Evolutionary conservation across 345 rosid species (phyloP).

Genomic region (Gynandropsis gynandra): DNA sequence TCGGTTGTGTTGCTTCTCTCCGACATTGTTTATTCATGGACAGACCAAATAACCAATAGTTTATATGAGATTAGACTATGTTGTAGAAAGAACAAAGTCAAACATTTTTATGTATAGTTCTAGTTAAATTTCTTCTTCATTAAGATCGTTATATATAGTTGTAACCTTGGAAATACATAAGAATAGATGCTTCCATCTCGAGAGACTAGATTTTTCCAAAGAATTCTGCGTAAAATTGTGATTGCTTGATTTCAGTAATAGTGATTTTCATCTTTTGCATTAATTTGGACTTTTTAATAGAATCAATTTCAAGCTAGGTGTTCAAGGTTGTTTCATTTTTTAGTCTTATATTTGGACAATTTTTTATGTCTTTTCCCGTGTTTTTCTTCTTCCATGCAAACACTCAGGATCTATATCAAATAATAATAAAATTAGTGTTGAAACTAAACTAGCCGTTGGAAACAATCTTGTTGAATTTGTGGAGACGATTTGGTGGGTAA

Average conservation of each 20-base stretch:
- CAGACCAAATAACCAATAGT: slow-evolving; percentile 60
- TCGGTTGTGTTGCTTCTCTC: slow-evolving; percentile 52
- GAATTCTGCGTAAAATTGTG: slow-evolving; percentile 46
- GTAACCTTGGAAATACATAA: slow-evolving; percentile 65
- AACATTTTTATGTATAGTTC: slow-evolving; percentile 70
- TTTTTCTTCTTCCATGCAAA: no score
- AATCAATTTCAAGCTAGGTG: slow-evolving; percentile 37
- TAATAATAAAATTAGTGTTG: no score
- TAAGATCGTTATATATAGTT: slow-evolving; percentile 65
- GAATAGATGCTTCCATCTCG: slow-evolving; percentile 72
- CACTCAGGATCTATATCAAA: no score
- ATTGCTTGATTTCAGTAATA: slow-evolving; percentile 43
- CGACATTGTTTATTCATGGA: slow-evolving; percentile 72
- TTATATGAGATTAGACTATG: slow-evolving; percentile 53
- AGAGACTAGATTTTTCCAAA: slow-evolving; percentile 54
- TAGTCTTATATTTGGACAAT: slow-evolving; percentile 18
- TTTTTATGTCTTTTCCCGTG: slow-evolving; percentile 40
- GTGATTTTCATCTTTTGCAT: slow-evolving; percentile 44
- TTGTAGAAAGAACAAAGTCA: slow-evolving; percentile 69
- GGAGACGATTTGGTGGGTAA: no score
- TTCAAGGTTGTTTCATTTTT: slow-evolving; percentile 35
- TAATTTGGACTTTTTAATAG: slow-evolving; percentile 41
- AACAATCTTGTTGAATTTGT: no score
- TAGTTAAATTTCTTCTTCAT: slow-evolving; percentile 64
- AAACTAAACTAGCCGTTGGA: no score